These are phyloP conservation scores for Ascochyta pisi DNA, from an alignment of 2,329 filamentous ascomycete genomes.

Conservation along the genomic window DNA sequence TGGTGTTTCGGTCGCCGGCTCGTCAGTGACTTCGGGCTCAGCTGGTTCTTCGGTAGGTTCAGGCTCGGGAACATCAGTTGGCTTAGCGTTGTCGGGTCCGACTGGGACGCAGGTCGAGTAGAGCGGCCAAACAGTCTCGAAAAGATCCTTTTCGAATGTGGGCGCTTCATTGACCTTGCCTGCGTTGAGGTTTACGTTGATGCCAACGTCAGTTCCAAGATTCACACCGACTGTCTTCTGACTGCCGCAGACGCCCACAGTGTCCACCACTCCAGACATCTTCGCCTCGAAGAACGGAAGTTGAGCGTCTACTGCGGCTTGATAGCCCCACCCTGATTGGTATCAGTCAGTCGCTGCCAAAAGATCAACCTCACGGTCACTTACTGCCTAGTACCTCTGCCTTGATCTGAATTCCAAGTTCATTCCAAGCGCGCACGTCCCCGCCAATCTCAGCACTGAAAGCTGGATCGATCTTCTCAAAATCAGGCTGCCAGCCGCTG, in stretches of 20 bases:
- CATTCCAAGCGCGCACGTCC: conserved; percentile 27
- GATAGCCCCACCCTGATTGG: conserved; percentile 26
- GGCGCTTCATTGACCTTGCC: conserved; percentile 27
- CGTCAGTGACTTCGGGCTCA: conserved; percentile 13
- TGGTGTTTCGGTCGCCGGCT: conserved; percentile 2
- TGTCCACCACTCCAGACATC: conserved; percentile 19
- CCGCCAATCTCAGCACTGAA: conserved; percentile 29
- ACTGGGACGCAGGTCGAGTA: conserved; percentile 29
- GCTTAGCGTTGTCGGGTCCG: conserved; percentile 24
- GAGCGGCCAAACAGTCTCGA: conserved; percentile 28
- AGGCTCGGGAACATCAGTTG: conserved; percentile 15
- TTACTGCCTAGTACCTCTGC: conserved; percentile 28
- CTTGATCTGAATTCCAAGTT: conserved; percentile 30
- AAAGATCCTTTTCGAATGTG: conserved; percentile 25
- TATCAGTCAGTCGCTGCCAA: background rate
- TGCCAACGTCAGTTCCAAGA: conserved; percentile 25
- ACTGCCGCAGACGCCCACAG: conserved; percentile 25
- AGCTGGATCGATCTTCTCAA: conserved; percentile 26
- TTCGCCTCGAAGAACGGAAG: conserved; percentile 30
- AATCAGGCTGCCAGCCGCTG: conserved; percentile 26
- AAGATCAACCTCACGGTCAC: background rate
- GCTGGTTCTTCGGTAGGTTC: conserved; percentile 9
- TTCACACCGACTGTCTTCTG: conserved; percentile 27
- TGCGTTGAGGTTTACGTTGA: conserved; percentile 32
- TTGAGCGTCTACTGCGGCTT: conserved; percentile 29